Base-by-base conservation (phyloP, 1,139 yeast species). In the Hansenula sp. region DNA sequence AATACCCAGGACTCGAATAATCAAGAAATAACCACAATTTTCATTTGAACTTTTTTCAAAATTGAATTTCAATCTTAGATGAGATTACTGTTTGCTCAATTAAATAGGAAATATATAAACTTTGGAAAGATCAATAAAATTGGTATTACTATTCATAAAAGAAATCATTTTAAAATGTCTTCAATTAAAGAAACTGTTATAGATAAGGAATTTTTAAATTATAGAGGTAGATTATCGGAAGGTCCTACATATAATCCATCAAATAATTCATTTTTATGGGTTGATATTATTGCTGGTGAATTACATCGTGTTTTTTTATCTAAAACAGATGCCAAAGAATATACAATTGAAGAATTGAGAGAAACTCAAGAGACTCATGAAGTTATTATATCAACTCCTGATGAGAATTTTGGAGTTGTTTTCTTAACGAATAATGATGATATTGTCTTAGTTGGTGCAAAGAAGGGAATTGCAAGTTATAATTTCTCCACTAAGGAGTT, bases 211-310 rank as follows among this genome's bases (percentile, higher is more conserved):
- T 38, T 42, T 15, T 30, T 54, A 24, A 44, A 38, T 24, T 53
- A 45, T 36, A 42, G 40, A 17, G 60, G 61, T 11, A 51, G 84
- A 41, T 65, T 84, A 11, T 67, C 81, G 7, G 94, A 85, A 60
- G 91, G 93, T 5, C 65, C 82, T 51, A 77, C 86, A 2, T 84
- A 81, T 60, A 78, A 82, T 52, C 70, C 72, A 3, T 65, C 74
- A 40, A 79, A 78, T 54, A 70, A 79, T 54, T 66, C 84, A 0
- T 62, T 84, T 18, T 61, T 81, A 36, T 85, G 93, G 90, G 79
- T 84, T 3, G 93, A 85, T 57, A 82, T 84, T 51, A 74, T 74
- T 42, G 66, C 63, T 21, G 88, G 80, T 1, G 74, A 77, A 49
- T 69, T 83, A 16, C 84, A 81, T 56, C 65, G 84, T 38, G 70